phyloP scores from a whole-genome alignment of 805 yeast genomes.

The Tetrapisispora namnaoensis region DNA sequence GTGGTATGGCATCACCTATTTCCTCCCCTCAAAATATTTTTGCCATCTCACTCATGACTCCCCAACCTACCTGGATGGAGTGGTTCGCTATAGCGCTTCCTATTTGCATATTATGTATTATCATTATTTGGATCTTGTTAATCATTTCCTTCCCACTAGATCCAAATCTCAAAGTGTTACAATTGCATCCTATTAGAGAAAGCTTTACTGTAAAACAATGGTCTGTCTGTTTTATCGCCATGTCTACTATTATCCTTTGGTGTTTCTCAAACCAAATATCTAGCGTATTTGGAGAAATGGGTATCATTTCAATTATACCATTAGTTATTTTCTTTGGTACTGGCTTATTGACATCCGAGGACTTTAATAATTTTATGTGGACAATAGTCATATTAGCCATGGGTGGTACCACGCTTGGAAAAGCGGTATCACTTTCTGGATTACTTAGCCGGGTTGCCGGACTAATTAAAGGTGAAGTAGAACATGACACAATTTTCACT shows the following conservation, averaged over 20 bases:
- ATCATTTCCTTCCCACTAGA: slow-evolving; percentile 53
- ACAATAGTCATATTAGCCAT: slow-evolving; percentile 89
- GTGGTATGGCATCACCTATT: slow-evolving; percentile 96
- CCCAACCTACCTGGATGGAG: slow-evolving; percentile 78
- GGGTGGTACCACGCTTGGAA: slow-evolving; percentile 96
- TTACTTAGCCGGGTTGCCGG: slow-evolving; percentile 68
- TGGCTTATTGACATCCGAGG: slow-evolving; percentile 77
- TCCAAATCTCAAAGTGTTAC: slow-evolving; percentile 34
- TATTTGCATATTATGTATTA: slow-evolving; percentile 51
- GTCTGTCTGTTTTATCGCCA: slow-evolving; percentile 59
- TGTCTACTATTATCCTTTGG: slow-evolving; percentile 76
- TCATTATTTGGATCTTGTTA: slow-evolving; percentile 66
- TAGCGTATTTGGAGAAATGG: slow-evolving; percentile 84
- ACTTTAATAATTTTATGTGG: slow-evolving; percentile 94
- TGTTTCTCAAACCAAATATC: slow-evolving; percentile 73
- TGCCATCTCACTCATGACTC: slow-evolving; percentile 80
- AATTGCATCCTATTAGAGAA: slow-evolving; percentile 46
- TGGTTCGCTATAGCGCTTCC: slow-evolving; percentile 91
- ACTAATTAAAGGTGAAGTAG: slow-evolving; percentile 55
- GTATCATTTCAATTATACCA: slow-evolving; percentile 87
- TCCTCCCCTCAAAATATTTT: slow-evolving; percentile 95
- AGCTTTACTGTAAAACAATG: slow-evolving; percentile 63
- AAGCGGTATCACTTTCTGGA: slow-evolving; percentile 89
- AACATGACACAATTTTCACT: slow-evolving; percentile 57
- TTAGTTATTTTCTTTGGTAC: slow-evolving; percentile 88